Percentiles rank a stretch among this genome's conserved stretches.
phyloP scores from a whole-genome alignment of 177 flowering plant genomes.

The Vitis hybrid region DNA sequence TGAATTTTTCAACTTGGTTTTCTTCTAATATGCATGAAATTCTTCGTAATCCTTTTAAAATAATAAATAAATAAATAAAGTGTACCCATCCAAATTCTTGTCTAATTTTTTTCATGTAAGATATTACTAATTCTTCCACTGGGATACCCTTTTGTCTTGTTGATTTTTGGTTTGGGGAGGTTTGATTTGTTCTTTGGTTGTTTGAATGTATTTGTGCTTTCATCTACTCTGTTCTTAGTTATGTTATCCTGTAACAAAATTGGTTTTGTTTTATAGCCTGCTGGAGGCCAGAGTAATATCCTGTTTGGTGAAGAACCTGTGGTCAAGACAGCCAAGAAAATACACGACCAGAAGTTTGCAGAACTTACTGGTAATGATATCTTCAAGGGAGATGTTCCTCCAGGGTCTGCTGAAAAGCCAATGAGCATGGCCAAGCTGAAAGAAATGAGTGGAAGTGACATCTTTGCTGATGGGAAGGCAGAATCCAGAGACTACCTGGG shows the following conservation, averaged over 20 bases:
- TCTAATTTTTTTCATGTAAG: no score
- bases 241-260: neutral
- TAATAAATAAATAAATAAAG: no score
- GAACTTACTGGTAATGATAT: slow-evolving; percentile 86
- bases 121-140: no score
- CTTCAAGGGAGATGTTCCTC: slow-evolving; percentile 76
- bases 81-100: no score
- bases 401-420: slow-evolving; percentile 72
- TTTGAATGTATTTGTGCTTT: neutral
- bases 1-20: no score
- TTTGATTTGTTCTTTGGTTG: neutral
- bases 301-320: slow-evolving; percentile 55
- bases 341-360: slow-evolving; percentile 72
- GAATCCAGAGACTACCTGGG: slow-evolving; percentile 67
- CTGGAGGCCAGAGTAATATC: slow-evolving; percentile 61
- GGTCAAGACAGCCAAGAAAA: slow-evolving; percentile 73
- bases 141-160: no score
- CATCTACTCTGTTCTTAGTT: neutral
- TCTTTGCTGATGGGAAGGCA: slow-evolving; percentile 84
- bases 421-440: slow-evolving; percentile 73
- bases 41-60: no score
- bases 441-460: slow-evolving; percentile 89
- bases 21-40: no score
- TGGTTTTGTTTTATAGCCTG: slow-evolving; percentile 39
- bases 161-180: neutral